Conservation (phyloP, 2,329 filamentous ascomycete genomes). For the Fusarium sp. region DNA sequence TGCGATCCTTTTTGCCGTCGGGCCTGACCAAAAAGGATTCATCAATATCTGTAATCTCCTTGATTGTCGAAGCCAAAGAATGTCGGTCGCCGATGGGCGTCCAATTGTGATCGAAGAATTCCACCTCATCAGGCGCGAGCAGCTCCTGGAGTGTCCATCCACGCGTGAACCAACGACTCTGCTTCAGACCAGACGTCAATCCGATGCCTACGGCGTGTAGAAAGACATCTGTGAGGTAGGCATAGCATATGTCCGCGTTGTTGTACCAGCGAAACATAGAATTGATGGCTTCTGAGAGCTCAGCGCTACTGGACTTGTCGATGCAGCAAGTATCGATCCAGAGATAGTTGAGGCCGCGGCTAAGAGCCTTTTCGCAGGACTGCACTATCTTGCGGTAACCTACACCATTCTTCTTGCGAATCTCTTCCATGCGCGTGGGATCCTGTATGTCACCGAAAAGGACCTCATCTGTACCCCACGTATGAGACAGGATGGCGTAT, state of each 20-base stretch:
- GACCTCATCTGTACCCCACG: constrained; percentile 41
- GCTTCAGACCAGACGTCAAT: constrained; percentile 25
- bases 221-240: constrained; percentile 38
- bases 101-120: constrained; percentile 41
- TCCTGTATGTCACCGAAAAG: constrained; percentile 36
- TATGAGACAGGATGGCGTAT: constrained; percentile 43
- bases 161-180: constrained; percentile 39
- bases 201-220: constrained; percentile 21
- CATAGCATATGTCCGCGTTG: constrained; percentile 34
- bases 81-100: constrained; percentile 32
- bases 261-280: constrained; percentile 43
- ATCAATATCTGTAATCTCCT: constrained; percentile 38
- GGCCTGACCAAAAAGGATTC: constrained; percentile 30
- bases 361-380: constrained; percentile 36
- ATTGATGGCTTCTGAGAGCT: constrained; percentile 40
- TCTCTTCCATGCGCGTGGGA: constrained; percentile 30
- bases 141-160: constrained; percentile 43
- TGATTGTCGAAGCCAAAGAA: constrained; percentile 28
- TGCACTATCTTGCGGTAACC: constrained; percentile 38
- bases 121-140: constrained; percentile 38
- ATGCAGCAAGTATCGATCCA: constrained; percentile 44
- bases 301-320: constrained; percentile 40
- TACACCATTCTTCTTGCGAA: constrained; percentile 28
- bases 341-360: constrained; percentile 34
- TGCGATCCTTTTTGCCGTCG: constrained; percentile 30